Base-by-base conservation (phyloP, 805 yeast species). In the Kuraishia floccosa region DNA sequence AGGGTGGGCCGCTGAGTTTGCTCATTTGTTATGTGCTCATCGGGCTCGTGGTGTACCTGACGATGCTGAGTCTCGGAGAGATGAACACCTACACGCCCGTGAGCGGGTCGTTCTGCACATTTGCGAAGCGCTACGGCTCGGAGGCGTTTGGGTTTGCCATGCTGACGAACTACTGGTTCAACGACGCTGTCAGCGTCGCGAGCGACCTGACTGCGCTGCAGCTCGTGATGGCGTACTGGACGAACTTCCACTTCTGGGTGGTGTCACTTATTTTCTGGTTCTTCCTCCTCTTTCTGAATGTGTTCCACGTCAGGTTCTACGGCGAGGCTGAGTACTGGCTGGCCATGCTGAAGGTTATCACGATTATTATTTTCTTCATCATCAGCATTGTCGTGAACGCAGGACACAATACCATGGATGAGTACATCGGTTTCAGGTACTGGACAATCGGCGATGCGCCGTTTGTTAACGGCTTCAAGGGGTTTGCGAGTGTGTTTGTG, bases 291-390 rank as follows among this genome's bases (percentile, higher is more conserved):
- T 43, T 46, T 6, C 43, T 49, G 15, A 68, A 68, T 47, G 50
- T 66, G 20, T 61, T 67, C 38, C 76, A 76, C 36, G 68, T 72
- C n/a, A 56, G 52, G 28, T 73, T 74, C 36, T 71, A 68, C 37
- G 80, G 77, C 26, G 78, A 71, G 46, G 72, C 74, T 17, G 81
- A 73, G 45, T 67, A 81, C 36, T 63, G 71, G 47, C 76, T 80
- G 46, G 76, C 83, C 33, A 64, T 81, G 11, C 47, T 77, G 26
- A 72, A 67, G 35, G 65, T 79, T 13, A 54, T 75, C 44, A 75
- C 82, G 12, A 64, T 75, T 24, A 37, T 68, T 8, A 72, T 73
- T 5, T 73, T 69, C 44, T 72, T 72, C 50, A 66, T 68, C 17
- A 47, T 72, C 30, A 65, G 76, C 33, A 63, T 75, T 34, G 62